Evolutionary conservation across 2,329 filamentous ascomycete species (phyloP), one percentile per base, ranked within the genome.

Genomic region (Aspergillus candidus): DNA sequence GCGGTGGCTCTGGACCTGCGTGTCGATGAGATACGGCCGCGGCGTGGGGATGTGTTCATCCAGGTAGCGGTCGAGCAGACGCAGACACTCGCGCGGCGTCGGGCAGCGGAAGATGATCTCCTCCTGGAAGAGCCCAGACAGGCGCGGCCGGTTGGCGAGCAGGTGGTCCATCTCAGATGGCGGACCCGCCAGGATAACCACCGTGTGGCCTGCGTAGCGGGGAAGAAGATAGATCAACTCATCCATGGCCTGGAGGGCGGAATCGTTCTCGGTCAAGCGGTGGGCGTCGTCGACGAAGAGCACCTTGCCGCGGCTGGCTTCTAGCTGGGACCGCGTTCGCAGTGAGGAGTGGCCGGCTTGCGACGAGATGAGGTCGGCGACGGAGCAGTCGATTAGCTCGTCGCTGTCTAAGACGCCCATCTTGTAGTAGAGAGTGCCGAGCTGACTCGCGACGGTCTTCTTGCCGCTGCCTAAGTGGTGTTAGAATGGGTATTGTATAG

Each of bases 261-360:
- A 35, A n/a, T 53, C 52, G 18, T 27, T 42, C 8, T 54, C 52
- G 6, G 32, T 41, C 6, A 55, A 38, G 10, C 51, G 45, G 30
- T 55, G 51, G 6, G 52, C 52, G 27, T 55, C 52, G 18, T 51
- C 49, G 12, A 55, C 29, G 27, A 50, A 51, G 31, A 55, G 43
- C 15, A 53, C 44, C 18, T 49, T 47, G 30, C 52, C 52, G 4
- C 43, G 43, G n/a, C 35, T 36, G 11, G 38, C 37, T 7, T 53
- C 48, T 14, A 55, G 42, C 22, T 47, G 51, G 10, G 41, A 38
- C 2, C 47, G 44, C 2, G 44, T 44, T 30, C 47, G 49, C 11
- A 44, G 30, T 3, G 47, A 49, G 8, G 44, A 41, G 27, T 44
- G 38, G 30, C 43, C 39, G 10, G 34, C 11, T 3, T 46, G 35